Percentiles rank a stretch among this genome's conserved stretches.
Conservation (phyloP, 2,329 filamentous ascomycete species). For the Monosporascus sp. region DNA sequence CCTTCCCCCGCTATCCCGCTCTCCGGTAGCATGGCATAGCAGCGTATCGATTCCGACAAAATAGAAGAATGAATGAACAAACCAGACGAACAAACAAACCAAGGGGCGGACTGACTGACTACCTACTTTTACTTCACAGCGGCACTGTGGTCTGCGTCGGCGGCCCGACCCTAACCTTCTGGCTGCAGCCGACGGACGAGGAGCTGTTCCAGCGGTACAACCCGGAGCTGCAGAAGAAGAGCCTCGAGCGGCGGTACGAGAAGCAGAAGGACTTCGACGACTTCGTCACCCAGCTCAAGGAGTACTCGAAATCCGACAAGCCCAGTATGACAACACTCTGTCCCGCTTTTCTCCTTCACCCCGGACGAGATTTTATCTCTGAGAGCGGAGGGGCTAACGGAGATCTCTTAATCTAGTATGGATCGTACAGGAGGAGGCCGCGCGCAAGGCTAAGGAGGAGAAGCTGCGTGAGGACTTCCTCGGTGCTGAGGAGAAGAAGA, state of each 20-base stretch:
- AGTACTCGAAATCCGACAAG: constrained; percentile 86
- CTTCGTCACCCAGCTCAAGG: constrained; percentile 78
- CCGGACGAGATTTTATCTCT: not conserved
- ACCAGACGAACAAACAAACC: not conserved
- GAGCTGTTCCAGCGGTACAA: constrained; percentile 91
- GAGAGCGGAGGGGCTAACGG: constrained; percentile 5
- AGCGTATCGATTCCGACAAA: not conserved
- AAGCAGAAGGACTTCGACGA: constrained; percentile 83
- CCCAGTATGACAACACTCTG: constrained; percentile 59
- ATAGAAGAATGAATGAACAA: not conserved
- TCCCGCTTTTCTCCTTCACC: not conserved
- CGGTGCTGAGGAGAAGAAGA: constrained; percentile 32
- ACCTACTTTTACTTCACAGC: constrained; percentile 38
- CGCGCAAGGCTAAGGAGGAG: constrained; percentile 30
- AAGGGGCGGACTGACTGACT: not conserved
- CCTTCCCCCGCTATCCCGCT: constrained; percentile 10
- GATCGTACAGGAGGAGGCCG: constrained; percentile 37
- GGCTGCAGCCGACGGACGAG: constrained; percentile 78
- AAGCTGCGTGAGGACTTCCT: constrained; percentile 29
- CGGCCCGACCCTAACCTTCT: constrained; percentile 79
- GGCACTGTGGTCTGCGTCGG: constrained; percentile 70
- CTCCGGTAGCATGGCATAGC: not conserved
- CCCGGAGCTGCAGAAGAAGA: constrained; percentile 85
- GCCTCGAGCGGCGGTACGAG: constrained; percentile 71
- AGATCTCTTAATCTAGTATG: constrained; percentile 32